phyloP scores from a whole-genome alignment of 1,284 basidiomycete species.

The Leccinum holopus region DNA sequence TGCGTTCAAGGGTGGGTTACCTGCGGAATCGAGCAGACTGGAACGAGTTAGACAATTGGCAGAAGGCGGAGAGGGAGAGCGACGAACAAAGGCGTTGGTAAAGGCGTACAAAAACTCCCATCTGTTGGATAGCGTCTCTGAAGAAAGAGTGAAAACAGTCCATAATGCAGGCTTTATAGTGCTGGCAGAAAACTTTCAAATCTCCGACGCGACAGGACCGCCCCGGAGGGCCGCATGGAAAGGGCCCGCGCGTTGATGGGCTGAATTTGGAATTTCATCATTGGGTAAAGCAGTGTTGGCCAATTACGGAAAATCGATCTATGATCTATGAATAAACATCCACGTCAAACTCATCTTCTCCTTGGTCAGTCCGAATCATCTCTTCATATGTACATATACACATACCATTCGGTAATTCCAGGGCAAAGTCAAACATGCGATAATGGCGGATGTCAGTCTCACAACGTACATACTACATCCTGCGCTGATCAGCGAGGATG shows the following conservation, averaged over 20 bases:
- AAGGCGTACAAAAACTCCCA: slow-evolving; percentile 34
- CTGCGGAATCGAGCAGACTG: slow-evolving; percentile 30
- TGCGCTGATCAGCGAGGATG: not conserved
- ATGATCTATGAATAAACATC: not conserved
- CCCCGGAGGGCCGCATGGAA: slow-evolving; percentile 20
- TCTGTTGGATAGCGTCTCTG: slow-evolving; percentile 35
- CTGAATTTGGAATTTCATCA: slow-evolving; percentile 26
- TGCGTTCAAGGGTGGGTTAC: slow-evolving; percentile 34
- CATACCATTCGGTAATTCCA: not conserved
- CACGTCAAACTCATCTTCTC: not conserved
- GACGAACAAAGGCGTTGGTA: slow-evolving; percentile 33
- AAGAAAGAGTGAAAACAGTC: not conserved
- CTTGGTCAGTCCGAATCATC: not conserved
- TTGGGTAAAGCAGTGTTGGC: slow-evolving; percentile 13
- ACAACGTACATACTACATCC: not conserved
- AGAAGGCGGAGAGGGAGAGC: not conserved
- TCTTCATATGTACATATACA: not conserved
- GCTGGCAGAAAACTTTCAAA: slow-evolving; percentile 16
- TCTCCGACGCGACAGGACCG: slow-evolving; percentile 29
- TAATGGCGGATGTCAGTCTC: not conserved
- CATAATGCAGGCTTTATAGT: slow-evolving; percentile 25
- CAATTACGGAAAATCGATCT: slow-evolving; percentile 16
- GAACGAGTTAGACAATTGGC: slow-evolving; percentile 7
- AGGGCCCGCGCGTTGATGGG: not conserved
- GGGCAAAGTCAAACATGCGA: not conserved